phyloP scores from a whole-genome alignment of 129 eudicot species.

The Chrysanthemum makinoi region DNA sequence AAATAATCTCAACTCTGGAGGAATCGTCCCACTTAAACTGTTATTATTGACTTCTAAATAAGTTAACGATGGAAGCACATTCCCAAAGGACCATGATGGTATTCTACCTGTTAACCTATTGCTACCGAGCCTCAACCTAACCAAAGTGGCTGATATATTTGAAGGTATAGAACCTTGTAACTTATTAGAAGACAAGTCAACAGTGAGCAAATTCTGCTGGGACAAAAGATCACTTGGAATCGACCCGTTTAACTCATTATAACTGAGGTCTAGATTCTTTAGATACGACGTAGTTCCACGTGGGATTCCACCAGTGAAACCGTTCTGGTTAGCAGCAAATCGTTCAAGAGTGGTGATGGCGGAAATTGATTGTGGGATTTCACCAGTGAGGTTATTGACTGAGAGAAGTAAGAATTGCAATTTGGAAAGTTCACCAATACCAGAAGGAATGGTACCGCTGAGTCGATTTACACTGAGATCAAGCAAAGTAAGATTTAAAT shows the following conservation, averaged over 20 bases:
- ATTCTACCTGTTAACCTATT: conserved; percentile 52
- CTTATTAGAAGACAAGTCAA: conserved; percentile 58
- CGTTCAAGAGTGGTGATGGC: conserved; percentile 36
- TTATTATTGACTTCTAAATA: conserved; percentile 69
- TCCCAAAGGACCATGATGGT: conserved; percentile 38
- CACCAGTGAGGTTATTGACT: conserved; percentile 48
- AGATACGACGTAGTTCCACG: conserved; percentile 42
- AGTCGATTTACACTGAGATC: conserved; percentile 53
- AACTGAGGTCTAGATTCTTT: conserved; percentile 65
- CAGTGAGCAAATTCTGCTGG: conserved; percentile 42
- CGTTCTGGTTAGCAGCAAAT: conserved; percentile 74
- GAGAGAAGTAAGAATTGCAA: conserved; percentile 59
- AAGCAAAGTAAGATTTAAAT: conserved; percentile 47
- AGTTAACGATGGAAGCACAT: conserved; percentile 27
- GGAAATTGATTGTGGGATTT: conserved; percentile 43
- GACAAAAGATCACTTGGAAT: conserved; percentile 58
- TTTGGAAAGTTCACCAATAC: conserved; percentile 37
- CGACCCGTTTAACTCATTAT: conserved; percentile 51
- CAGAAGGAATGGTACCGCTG: conserved; percentile 47
- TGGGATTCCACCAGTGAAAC: conserved; percentile 57
- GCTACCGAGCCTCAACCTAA: conserved; percentile 64
- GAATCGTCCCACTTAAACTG: conserved; percentile 49
- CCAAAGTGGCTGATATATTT: conserved; percentile 33
- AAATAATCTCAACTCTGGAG: conserved; percentile 49
- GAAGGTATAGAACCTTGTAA: conserved; percentile 58